Percentiles rank a stretch among this genome's conserved stretches.
These are phyloP conservation scores for Rosa chinensis DNA, from an alignment of 306 rosid genomes.

Conservation along the genomic window DNA sequence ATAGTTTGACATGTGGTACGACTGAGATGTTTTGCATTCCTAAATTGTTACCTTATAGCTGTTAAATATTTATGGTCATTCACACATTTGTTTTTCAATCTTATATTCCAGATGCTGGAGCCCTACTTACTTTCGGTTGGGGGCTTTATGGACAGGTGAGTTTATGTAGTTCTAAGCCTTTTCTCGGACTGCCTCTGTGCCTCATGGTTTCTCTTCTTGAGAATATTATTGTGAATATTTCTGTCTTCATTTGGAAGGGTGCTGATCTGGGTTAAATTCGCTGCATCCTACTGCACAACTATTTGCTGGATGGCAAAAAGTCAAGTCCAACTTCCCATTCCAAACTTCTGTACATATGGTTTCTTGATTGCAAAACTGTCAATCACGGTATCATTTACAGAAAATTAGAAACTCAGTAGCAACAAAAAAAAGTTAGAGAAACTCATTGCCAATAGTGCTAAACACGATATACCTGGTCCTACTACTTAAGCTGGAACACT, in stretches of 20 bases:
- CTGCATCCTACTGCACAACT: slow-evolving; percentile 10
- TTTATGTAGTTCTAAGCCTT: slow-evolving; percentile 18
- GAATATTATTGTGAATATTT: neutral
- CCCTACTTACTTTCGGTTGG: slow-evolving; percentile 89
- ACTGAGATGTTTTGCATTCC: slow-evolving; percentile 9
- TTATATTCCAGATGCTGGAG: slow-evolving; percentile 77
- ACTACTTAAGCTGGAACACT: slow-evolving; percentile 23
- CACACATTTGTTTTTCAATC: neutral
- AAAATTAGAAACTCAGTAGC: neutral
- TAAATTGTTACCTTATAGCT: neutral
- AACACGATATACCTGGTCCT: slow-evolving; percentile 12
- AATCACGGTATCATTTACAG: neutral
- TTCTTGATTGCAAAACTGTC: slow-evolving; percentile 18
- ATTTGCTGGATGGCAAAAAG: neutral
- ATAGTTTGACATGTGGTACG: slow-evolving; percentile 1
- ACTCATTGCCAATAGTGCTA: neutral
- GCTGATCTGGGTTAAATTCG: neutral
- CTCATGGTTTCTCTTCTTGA: neutral
- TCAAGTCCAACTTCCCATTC: neutral
- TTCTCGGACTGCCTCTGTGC: neutral
- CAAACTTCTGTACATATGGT: neutral
- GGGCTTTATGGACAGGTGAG: slow-evolving; percentile 97
- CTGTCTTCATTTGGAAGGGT: neutral
- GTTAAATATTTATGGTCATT: slow-evolving; percentile 14
- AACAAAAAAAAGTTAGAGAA: neutral